Evolutionary conservation across 805 yeast genomes (phyloP), one percentile per base, ranked within the genome.

Genomic region (Tetrapisispora phaffii): DNA sequence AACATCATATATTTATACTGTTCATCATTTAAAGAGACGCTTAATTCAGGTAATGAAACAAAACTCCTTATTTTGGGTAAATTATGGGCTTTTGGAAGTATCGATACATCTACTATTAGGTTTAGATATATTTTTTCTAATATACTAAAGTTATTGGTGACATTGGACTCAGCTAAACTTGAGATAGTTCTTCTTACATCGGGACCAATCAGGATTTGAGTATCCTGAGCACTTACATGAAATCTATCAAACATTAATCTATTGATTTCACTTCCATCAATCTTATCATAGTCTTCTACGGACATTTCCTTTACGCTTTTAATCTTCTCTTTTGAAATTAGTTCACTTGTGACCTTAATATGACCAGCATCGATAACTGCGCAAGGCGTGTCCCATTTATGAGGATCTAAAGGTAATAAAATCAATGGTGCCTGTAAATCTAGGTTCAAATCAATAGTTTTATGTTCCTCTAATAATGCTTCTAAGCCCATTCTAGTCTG

Each of bases 311-410:
- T 85, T 39, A 88, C 76, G 47, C 79, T 80, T 42, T 80, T 79
- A 23, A 88, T 74, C 39, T 76, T 77, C 3, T 75, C 73, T 51
- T 77, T 78, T 39, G 83, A 85, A 3, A 80, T 93, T 34, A 90
- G 72, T 54, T 89, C 93, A 58, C 96, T 85, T 1, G 71, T 66
- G 15, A 93, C 78, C 51, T 87, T 80, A 21, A 94, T 82, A 62
- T 90, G 96, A 58, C 99, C 99, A 7, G 97, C 96, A 71, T 93
- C 97, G 44, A 93, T 71, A 17, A 93, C 77, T 3, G 89, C 85
- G 51, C 95, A 95, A 0, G 97, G 94, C 0, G 97, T 80, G 34
- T 81, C 72, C 79, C 86, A 80, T 50, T 76, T 77, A 12, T 77
- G 72, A 0, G 95, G 84, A 56, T 87, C 85, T 28, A 87, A 69